phyloP scores from a whole-genome alignment of 176 grass and related monocot species.

The Ensete ventricosum region DNA sequence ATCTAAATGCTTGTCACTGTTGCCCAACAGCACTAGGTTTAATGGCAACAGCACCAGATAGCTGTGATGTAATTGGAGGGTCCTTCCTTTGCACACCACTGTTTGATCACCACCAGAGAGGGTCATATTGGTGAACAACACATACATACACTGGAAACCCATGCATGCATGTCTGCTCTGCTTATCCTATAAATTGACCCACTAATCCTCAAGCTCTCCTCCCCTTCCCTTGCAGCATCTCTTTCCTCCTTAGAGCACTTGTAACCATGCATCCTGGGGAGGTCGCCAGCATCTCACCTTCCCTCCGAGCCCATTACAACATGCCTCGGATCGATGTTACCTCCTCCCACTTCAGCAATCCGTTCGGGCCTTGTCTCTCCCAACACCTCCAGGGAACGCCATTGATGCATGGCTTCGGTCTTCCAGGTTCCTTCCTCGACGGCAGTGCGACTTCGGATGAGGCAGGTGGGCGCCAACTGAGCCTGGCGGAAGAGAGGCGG shows the following conservation, averaged over 20 bases:
- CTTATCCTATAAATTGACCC: constrained; percentile 59
- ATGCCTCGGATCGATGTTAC: constrained; percentile 30
- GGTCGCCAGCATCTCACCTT: constrained; percentile 53
- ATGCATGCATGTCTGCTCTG: constrained; percentile 4
- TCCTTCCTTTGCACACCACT: constrained; percentile 22
- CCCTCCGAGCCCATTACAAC: constrained; percentile 64
- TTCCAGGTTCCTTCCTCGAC: constrained; percentile 16
- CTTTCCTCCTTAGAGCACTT: not conserved
- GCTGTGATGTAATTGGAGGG: constrained; percentile 20
- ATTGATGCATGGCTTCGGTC: constrained; percentile 27
- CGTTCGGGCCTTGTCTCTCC: constrained; percentile 1
- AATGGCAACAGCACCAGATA: constrained; percentile 73
- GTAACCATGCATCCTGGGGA: constrained; percentile 66
- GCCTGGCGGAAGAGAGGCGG: constrained; percentile 52
- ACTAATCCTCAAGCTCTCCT: constrained; percentile 21
- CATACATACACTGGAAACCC: not conserved
- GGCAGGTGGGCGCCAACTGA: constrained; percentile 13
- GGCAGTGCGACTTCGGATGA: constrained; percentile 43
- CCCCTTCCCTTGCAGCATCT: constrained; percentile 23
- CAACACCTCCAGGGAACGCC: constrained; percentile 23
- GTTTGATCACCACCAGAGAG: constrained; percentile 29
- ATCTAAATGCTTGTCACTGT: constrained; percentile 66
- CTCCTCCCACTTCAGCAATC: constrained; percentile 40
- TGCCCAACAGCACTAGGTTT: constrained; percentile 40
- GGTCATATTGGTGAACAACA: constrained; percentile 10